Evolutionary conservation across 352 stramenopile genomes (phyloP), one percentile per base, ranked within the genome.

Genomic region (Nothophytophthora sp.): DNA sequence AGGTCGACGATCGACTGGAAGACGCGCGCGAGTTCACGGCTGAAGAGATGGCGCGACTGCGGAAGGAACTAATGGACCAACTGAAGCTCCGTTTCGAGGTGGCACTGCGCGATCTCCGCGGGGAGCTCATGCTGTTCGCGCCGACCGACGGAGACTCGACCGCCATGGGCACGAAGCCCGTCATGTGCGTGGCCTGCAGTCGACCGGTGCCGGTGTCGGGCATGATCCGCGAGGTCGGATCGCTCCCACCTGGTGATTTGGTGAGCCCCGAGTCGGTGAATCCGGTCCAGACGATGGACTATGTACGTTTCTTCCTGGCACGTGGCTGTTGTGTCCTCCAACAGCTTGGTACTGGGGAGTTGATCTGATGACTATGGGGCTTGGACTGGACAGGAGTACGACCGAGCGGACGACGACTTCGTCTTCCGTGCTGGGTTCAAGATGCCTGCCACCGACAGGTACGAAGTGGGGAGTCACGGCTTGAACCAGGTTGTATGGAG

Each of bases 171-270:
- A 91, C 81, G 13, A 92, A 90, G 37, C 79, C 81, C 0, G 72
- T 89, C 20, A 91, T 94, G 79, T 92, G 81, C 44, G 81, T 94
- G 22, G 81, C 81, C 4, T 92, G 83, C 46, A 92, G 81, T 47
- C 77, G 81, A 1, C 83, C 83, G 0, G 83, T 92, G 12, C 76
- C 78, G 0, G 78, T 92, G 19, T 92, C 78, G 8, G 29, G 33
- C 1, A 29, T 74, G 28, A 61, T 92, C 9, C 72, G 73, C 15
- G 80, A 90, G 48, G 60, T 72, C 33, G 74, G 64, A 7, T 67
- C 74, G 38, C 68, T 81, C 23, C 61, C 67, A n/a, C 68, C 73
- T 4, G 48, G 54, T 15, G 78, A 87, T 19, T 20, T 57, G 11
- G 55, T 67, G 11, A 44, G 54, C n/a, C 18, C 41, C 12, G 63